Conservation (phyloP, 805 yeast species). For the Yamadazyma olivae region DNA sequence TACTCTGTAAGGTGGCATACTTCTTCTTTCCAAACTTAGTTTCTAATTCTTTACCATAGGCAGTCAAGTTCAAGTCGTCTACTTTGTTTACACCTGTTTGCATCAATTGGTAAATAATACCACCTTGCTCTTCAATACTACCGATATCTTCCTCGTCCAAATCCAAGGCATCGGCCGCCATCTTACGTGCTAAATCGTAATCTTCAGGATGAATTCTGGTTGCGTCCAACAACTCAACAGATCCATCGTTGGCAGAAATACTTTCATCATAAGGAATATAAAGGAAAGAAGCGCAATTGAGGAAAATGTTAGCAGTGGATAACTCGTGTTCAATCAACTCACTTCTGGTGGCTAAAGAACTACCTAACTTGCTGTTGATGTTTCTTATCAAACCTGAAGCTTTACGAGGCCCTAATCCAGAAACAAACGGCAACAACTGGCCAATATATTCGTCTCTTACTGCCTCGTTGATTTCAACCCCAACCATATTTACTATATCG, state of each 20-base stretch:
- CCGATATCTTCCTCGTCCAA: constrained; percentile 90
- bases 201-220: constrained; percentile 98
- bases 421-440: constrained; percentile 67
- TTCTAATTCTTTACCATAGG: constrained; percentile 88
- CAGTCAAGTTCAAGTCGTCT: constrained; percentile 84
- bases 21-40: constrained; percentile 66
- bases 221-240: constrained; percentile 81
- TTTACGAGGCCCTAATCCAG: constrained; percentile 96
- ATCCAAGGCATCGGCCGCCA: constrained; percentile 98
- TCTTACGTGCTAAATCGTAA: constrained; percentile 90
- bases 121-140: constrained; percentile 76
- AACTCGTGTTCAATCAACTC: constrained; percentile 81
- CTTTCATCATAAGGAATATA: constrained; percentile 69
- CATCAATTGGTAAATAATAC: constrained; percentile 70
- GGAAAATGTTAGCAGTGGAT: constrained; percentile 75
- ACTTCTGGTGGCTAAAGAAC: constrained; percentile 62
- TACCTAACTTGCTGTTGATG: constrained; percentile 62
- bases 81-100: constrained; percentile 71
- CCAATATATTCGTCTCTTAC: constrained; percentile 73
- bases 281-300: constrained; percentile 90
- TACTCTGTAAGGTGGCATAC: constrained; percentile 77
- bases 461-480: constrained; percentile 91
- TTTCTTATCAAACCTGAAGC: constrained; percentile 83
- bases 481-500: constrained; percentile 86
- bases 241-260: constrained; percentile 48